Percentiles rank a stretch among this genome's conserved stretches.
These are phyloP conservation scores for Talaromyces pinophilus DNA, from an alignment of 2,329 filamentous ascomycete species.

Conservation along the genomic window DNA sequence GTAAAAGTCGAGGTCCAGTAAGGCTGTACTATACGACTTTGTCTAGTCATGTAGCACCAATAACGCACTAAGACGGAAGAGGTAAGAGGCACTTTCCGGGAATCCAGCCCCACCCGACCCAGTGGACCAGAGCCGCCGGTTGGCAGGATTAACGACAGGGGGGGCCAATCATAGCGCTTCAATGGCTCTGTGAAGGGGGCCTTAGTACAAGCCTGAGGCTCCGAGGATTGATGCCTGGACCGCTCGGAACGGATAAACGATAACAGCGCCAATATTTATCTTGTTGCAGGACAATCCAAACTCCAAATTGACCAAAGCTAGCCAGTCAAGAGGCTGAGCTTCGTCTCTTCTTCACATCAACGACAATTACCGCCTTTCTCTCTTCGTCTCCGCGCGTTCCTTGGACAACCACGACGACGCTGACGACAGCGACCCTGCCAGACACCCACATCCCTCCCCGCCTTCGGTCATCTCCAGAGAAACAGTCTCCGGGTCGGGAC, in stretches of 20 bases:
- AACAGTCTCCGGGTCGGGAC: neutral
- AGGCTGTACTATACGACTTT: neutral
- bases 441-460: constrained; percentile 29
- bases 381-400: constrained; percentile 29
- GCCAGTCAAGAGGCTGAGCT: constrained; percentile 25
- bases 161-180: neutral
- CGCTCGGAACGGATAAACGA: constrained; percentile 21
- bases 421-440: constrained; percentile 37
- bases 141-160: neutral
- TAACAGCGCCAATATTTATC: constrained; percentile 17
- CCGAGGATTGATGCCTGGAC: constrained; percentile 9
- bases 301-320: constrained; percentile 5
- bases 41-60: neutral
- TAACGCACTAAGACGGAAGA: neutral
- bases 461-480: constrained; percentile 23
- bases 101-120: constrained; percentile 2
- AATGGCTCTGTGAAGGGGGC: neutral
- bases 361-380: neutral
- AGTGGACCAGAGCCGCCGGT: constrained; percentile 3
- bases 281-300: neutral
- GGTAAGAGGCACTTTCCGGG: neutral
- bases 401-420: constrained; percentile 29
- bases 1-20: neutral
- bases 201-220: neutral
- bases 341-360: constrained; percentile 25